Base-by-base conservation (phyloP, 192 early-diverging fungal species). In the Backusella sp. region DNA sequence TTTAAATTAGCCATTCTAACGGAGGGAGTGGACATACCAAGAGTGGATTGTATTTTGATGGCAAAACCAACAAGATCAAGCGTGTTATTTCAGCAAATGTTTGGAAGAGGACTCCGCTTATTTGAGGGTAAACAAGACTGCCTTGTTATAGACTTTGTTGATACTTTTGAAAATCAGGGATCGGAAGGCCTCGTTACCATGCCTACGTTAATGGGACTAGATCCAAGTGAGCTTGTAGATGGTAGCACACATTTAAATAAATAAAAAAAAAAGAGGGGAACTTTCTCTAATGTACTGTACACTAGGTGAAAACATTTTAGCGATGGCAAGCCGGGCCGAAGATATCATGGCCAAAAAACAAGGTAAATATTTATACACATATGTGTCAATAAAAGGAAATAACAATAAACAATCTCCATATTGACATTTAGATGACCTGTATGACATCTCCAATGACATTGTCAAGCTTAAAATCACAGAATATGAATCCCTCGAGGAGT, bases 81-180 rank as follows among this genome's bases (percentile, higher is more conserved):
- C n/a, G 91, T 91, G 30, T 86, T 99, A 70, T 92, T 97, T 85
- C 93, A 94, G 73, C 97, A 99, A 84, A 99, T 99, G 97, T 78
- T 99, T 41, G 97, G 97, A 14, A 90, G 97, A 34, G 97, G 97
- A 1, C 87, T 99, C 90, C 87, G 96, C 2, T 65, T 87, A 14
- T 74, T 77, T 66, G 72, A 79, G 14, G 86, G 77, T 1, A 98
- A 98, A 79, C 72, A 79, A 2, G 86, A 94, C 73, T 97, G 97
- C 73, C 79, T 96, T 28, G 86, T 97, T 0, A 77, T 97, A 34
- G 97, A 98, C 76, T 93, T 97, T 84, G 90, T 94, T 52, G 96
- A 98, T 77, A 84, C 83, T n/a, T 85, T 94, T 52, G 65, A 70
- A 1, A 74, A 81, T 37, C 70, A 75, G 9, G 83, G 83, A 3